These are phyloP conservation scores for Citrus sinensis DNA, from an alignment of 345 rosid species.

Conservation along the genomic window DVS_A1.0 CM039164.1:23455001-23455500, in stretches of 20 bases:
- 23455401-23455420: neutral
- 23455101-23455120: neutral
- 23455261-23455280: neutral
- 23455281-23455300: neutral
- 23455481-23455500: neutral
- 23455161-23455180: neutral
- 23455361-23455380: neutral
- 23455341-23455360: neutral
- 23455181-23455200: neutral
- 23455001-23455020: neutral
- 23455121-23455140: slow-evolving; percentile 10
- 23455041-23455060: neutral
- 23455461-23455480: neutral
- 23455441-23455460: neutral
- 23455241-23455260: neutral
- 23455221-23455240: slow-evolving; percentile 5
- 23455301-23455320: neutral
- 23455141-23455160: slow-evolving; percentile 2
- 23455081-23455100: neutral
- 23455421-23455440: neutral
- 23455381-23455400: neutral
- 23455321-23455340: neutral
- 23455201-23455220: neutral
- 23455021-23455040: neutral
- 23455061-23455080: neutral